Evolutionary conservation across 768 basidiomycete species (phyloP).

Genomic region (Podaxis rugospora): DNA sequence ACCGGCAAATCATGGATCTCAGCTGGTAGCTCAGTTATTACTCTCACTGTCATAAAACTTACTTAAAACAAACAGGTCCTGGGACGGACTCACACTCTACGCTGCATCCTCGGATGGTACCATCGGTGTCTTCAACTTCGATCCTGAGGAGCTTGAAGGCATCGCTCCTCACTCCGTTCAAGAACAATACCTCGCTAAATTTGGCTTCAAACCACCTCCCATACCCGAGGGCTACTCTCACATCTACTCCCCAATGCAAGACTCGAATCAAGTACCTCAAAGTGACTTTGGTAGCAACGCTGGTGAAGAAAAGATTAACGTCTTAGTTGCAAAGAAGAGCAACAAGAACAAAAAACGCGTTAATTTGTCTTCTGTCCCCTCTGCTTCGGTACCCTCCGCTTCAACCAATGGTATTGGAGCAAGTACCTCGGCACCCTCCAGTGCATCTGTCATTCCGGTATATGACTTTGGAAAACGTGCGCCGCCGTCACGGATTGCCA

Average conservation of each 20-base stretch:
- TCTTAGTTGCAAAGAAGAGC: slow-evolving; percentile 70
- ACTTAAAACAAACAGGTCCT: slow-evolving; percentile 56
- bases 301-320: slow-evolving; percentile 61
- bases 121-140: slow-evolving; percentile 84
- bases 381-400: slow-evolving; percentile 18
- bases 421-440: slow-evolving; percentile 22
- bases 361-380: slow-evolving; percentile 14
- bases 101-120: slow-evolving; percentile 96
- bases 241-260: slow-evolving; percentile 27
- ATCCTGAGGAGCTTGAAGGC: slow-evolving; percentile 74
- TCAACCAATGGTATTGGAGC: slow-evolving; percentile 17
- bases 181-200: slow-evolving; percentile 77
- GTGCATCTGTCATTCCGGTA: slow-evolving; percentile 27
- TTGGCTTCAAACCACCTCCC: slow-evolving; percentile 66
- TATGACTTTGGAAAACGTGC: slow-evolving; percentile 20
- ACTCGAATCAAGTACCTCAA: slow-evolving; percentile 25
- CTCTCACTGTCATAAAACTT: neutral
- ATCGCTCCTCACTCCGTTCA: slow-evolving; percentile 72
- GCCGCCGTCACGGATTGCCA: slow-evolving; percentile 17
- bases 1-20: slow-evolving; percentile 91
- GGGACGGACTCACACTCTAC: slow-evolving; percentile 88
- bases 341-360: slow-evolving; percentile 58
- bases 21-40: slow-evolving; percentile 64
- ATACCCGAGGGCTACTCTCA: slow-evolving; percentile 73
- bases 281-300: slow-evolving; percentile 18